Evolutionary conservation across 371 early-diverging fungal species (phyloP).

Genomic region (Actinomortierella ambigua): DNA sequence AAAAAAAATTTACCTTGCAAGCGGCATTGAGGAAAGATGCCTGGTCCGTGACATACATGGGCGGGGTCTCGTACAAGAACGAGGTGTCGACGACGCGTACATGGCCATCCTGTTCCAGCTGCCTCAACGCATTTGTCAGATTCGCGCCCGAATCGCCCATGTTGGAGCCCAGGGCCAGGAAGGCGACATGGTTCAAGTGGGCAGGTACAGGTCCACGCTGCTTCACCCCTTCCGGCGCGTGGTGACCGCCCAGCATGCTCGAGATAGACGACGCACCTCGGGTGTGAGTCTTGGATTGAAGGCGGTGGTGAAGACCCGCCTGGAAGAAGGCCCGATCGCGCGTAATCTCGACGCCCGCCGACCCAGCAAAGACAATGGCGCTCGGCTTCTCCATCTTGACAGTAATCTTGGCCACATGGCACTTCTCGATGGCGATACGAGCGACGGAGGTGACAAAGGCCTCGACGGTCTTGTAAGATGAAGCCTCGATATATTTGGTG

Average conservation of each 20-base stretch:
- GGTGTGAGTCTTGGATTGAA: conserved; percentile 20
- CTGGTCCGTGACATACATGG: conserved; percentile 96
- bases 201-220: conserved; percentile 28
- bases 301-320: neutral
- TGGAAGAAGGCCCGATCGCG: conserved; percentile 67
- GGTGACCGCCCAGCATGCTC: conserved; percentile 13
- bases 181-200: conserved; percentile 52
- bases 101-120: conserved; percentile 55
- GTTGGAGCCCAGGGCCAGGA: conserved; percentile 93
- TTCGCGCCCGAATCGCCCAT: conserved; percentile 83
- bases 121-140: conserved; percentile 75
- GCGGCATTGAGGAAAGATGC: conserved; percentile 91
- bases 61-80: conserved; percentile 94
- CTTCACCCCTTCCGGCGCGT: neutral
- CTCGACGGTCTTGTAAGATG: conserved; percentile 84
- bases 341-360: conserved; percentile 91
- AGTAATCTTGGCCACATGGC: conserved; percentile 83
- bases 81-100: conserved; percentile 88
- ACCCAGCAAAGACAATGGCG: conserved; percentile 89
- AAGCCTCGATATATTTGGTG: conserved; percentile 70
- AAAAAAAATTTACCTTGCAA: conserved; percentile 68
- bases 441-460: conserved; percentile 80
- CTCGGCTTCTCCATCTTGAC: conserved; percentile 92
- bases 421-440: conserved; percentile 73
- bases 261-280: conserved; percentile 35